These are phyloP conservation scores for Spergularia marina DNA, from an alignment of 148 eudicot species.

Conservation along the genomic window DNA sequence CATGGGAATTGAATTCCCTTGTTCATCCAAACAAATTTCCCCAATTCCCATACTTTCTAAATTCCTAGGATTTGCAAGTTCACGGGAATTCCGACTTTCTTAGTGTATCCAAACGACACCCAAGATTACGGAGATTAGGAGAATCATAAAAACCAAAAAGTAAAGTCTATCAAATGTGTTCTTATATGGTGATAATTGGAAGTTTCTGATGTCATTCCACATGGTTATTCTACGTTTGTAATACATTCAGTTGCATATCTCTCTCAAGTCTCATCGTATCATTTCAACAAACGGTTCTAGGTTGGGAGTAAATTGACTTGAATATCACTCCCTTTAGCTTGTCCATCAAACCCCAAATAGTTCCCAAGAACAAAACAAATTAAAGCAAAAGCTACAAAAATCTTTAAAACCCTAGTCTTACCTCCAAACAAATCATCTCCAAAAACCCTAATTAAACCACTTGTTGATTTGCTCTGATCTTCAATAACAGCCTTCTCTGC, in stretches of 20 bases:
- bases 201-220: background rate
- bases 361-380: constrained; percentile 15
- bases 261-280: background rate
- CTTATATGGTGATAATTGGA: too few species aligned
- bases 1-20: too few species aligned
- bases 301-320: constrained; percentile 4
- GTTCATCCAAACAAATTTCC: too few species aligned
- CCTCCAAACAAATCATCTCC: background rate
- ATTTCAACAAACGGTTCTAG: background rate
- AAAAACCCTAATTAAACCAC: background rate
- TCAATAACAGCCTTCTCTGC: background rate
- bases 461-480: background rate
- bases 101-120: too few species aligned
- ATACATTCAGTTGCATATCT: background rate
- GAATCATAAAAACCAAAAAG: too few species aligned
- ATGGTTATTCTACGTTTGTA: constrained; percentile 9
- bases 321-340: background rate
- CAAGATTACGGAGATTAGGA: too few species aligned
- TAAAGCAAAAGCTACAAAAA: constrained; percentile 8
- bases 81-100: too few species aligned
- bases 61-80: too few species aligned
- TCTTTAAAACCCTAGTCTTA: background rate
- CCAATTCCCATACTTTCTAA: too few species aligned
- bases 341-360: background rate
- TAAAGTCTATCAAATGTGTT: too few species aligned